Conservation (phyloP, 352 stramenopile genomes). For the Globisporangium perplexum region DNA sequence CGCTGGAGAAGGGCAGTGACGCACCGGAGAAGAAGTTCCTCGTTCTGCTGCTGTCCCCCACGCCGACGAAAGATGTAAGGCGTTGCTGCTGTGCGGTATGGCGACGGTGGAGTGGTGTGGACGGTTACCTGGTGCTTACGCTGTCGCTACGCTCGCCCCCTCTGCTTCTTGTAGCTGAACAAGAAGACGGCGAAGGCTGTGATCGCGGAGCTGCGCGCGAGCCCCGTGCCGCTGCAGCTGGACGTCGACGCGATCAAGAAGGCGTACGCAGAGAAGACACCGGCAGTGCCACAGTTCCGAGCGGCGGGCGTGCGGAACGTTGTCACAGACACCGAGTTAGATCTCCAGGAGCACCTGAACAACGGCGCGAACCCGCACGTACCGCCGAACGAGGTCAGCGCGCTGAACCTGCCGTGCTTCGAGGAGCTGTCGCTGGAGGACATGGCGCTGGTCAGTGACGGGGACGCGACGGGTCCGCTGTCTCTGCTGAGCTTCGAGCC, state of each 20-base stretch:
- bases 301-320: constrained; percentile 73
- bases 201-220: constrained; percentile 56
- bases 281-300: constrained; percentile 70
- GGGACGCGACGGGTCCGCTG: constrained; percentile 32
- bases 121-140: not conserved
- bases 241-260: constrained; percentile 62
- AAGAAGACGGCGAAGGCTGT: constrained; percentile 78
- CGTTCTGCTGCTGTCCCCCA: constrained; percentile 50
- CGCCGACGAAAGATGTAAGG: constrained; percentile 46
- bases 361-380: constrained; percentile 68
- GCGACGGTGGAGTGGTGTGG: too few relatives aligned
- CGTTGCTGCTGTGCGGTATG: not conserved
- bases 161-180: constrained; percentile 23
- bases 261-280: constrained; percentile 72
- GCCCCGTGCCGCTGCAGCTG: constrained; percentile 37
- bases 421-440: constrained; percentile 71
- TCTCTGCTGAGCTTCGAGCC: constrained; percentile 87
- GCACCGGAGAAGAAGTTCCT: constrained; percentile 78
- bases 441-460: constrained; percentile 48
- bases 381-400: constrained; percentile 63
- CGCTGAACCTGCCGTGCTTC: constrained; percentile 58
- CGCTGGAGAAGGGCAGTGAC: constrained; percentile 68
- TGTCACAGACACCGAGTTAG: constrained; percentile 73
- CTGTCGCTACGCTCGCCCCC: not conserved
- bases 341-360: constrained; percentile 81